These are phyloP conservation scores for Solanum chacoense DNA, from an alignment of 305 asterid species.

Conservation along the genomic window DNA sequence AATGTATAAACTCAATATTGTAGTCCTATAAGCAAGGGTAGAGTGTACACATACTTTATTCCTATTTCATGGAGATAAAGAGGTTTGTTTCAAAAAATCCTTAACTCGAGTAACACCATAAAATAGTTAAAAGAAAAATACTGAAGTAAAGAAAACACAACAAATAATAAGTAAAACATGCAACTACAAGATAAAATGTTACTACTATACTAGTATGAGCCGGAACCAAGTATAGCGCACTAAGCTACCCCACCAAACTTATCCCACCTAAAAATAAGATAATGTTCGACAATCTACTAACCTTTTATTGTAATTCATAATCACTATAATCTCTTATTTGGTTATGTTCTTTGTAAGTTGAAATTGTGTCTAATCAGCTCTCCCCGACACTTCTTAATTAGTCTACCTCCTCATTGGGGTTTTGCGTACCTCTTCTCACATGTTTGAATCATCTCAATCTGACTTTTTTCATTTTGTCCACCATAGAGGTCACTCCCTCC, in stretches of 20 bases:
- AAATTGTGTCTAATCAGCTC: background rate
- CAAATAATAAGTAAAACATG: background rate
- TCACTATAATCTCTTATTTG: background rate
- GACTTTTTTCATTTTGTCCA: background rate
- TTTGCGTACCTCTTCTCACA: background rate
- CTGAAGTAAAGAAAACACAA: background rate
- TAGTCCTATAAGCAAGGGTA: background rate
- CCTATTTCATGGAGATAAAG: background rate
- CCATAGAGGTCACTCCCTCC: background rate
- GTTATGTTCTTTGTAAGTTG: background rate
- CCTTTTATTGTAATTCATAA: background rate
- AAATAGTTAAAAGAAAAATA: background rate
- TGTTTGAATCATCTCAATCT: background rate
- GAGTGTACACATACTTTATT: background rate
- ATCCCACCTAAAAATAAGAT: background rate
- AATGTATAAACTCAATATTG: background rate
- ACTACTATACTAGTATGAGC: background rate
- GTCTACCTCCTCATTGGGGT: background rate
- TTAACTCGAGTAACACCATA: background rate
- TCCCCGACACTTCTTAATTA: background rate
- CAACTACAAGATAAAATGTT: background rate
- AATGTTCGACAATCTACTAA: background rate
- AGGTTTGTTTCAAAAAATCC: no score
- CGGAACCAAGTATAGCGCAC: background rate
- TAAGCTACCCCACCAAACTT: background rate